Percentiles rank a stretch among this genome's conserved stretches.
These are phyloP conservation scores for Hippophae gyantsensis DNA, from an alignment of 306 rosid species.

Conservation along the genomic window DNA sequence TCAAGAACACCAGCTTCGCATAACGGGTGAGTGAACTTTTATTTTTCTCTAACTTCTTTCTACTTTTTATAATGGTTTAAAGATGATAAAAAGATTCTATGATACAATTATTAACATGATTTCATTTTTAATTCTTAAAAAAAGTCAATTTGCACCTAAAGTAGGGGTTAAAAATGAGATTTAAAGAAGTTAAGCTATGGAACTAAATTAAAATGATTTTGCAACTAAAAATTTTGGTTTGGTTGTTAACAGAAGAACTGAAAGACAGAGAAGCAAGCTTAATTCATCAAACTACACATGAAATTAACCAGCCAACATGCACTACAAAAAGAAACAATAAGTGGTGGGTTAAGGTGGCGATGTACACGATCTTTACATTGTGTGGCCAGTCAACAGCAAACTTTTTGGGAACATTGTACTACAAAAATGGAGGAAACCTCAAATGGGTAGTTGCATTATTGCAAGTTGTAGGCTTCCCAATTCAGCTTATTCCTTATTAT, in stretches of 20 bases:
- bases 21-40: conserved; percentile 11
- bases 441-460: conserved; percentile 26
- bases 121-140: background rate
- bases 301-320: background rate
- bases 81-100: background rate
- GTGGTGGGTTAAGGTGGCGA: conserved; percentile 22
- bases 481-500: conserved; percentile 21
- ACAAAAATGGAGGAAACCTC: conserved; percentile 28
- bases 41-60: background rate
- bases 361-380: conserved; percentile 11
- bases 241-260: background rate
- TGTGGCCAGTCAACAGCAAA: conserved; percentile 21
- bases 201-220: background rate
- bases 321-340: background rate
- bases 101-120: background rate
- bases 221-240: background rate
- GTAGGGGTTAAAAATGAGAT: too few species aligned
- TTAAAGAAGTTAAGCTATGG: too few species aligned
- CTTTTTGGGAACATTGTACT: conserved; percentile 26
- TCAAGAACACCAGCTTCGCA: conserved; percentile 15
- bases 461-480: conserved; percentile 28
- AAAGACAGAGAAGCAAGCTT: conserved; percentile 4
- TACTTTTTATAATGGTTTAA: background rate
- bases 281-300: background rate
- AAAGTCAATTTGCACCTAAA: too few species aligned